phyloP scores from a whole-genome alignment of 2,329 filamentous ascomycete species.

The Microsporum ferrugineum region DNA sequence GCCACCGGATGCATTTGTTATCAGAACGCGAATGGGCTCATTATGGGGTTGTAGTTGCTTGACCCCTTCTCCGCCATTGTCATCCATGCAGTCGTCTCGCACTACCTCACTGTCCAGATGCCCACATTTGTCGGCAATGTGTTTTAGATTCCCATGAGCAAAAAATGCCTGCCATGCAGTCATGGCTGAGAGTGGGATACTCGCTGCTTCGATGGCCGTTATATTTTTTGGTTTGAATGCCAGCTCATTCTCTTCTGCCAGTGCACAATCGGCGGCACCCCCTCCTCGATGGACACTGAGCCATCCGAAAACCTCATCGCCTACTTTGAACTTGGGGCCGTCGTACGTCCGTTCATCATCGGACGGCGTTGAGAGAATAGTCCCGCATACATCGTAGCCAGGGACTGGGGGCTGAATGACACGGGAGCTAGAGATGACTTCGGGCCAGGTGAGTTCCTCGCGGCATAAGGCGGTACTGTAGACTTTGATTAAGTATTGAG shows the following conservation, averaged over 20 bases:
- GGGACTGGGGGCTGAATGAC: constrained; percentile 21
- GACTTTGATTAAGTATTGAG: constrained; percentile 34
- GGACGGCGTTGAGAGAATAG: constrained; percentile 26
- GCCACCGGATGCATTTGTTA: constrained; percentile 28
- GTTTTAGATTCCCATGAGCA: constrained; percentile 25
- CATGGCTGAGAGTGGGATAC: constrained; percentile 29
- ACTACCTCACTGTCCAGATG: constrained; percentile 1
- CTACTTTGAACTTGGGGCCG: constrained; percentile 31
- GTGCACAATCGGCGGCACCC: constrained; percentile 31
- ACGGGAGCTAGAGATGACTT: constrained; percentile 15
- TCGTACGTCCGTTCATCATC: constrained; percentile 21
- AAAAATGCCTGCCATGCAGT: constrained; percentile 36
- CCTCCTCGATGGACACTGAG: constrained; percentile 30
- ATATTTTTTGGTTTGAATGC: constrained; percentile 30
- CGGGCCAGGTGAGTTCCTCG: constrained; percentile 25
- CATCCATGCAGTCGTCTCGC: not conserved
- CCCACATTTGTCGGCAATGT: constrained; percentile 7
- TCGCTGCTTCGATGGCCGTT: constrained; percentile 24
- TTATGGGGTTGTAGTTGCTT: not conserved
- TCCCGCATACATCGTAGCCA: constrained; percentile 32
- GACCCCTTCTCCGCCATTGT: not conserved
- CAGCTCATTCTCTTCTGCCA: constrained; percentile 30
- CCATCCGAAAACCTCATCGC: constrained; percentile 31
- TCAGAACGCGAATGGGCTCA: constrained; percentile 24
- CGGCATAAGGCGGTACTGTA: constrained; percentile 29